Evolutionary conservation across 2,329 filamentous ascomycete genomes (phyloP).

Genomic region (Aspergillus quadrilineatus): DNA sequence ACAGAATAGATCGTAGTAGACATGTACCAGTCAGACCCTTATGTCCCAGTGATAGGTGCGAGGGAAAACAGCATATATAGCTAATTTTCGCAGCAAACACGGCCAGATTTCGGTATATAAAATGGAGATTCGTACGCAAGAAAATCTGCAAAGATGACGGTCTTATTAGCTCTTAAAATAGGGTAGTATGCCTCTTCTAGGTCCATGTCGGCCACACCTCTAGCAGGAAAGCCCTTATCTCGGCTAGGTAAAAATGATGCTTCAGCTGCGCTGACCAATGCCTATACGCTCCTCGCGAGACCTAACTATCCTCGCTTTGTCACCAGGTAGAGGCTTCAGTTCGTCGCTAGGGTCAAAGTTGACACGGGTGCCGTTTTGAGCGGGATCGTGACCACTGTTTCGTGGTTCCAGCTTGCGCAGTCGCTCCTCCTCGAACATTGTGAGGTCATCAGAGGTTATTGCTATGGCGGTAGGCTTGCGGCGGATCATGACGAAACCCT

Average conservation of each 20-base stretch:
- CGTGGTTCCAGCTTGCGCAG: constrained; percentile 31
- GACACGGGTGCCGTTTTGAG: constrained; percentile 24
- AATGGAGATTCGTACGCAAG: too few species aligned
- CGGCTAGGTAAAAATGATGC: not conserved
- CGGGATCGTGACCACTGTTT: constrained; percentile 25
- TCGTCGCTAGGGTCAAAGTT: constrained; percentile 50
- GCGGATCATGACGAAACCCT: constrained; percentile 43
- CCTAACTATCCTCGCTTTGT: constrained; percentile 49
- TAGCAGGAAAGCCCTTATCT: not conserved
- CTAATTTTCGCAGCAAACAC: too few species aligned
- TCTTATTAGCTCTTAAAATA: too few species aligned
- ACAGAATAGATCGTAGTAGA: too few species aligned
- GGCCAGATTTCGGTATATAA: too few species aligned
- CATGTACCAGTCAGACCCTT: too few species aligned
- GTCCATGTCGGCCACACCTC: not conserved
- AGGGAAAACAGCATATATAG: too few species aligned
- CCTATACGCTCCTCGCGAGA: constrained; percentile 49
- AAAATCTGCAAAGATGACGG: too few species aligned
- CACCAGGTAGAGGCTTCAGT: constrained; percentile 50
- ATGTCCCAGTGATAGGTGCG: too few species aligned
- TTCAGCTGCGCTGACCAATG: constrained; percentile 23
- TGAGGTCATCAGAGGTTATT: constrained; percentile 49
- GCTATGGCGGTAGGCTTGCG: constrained; percentile 53
- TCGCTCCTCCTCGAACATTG: constrained; percentile 47
- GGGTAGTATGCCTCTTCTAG: not conserved